Base-by-base conservation (phyloP, 176 grass and related monocot genomes). In the Aegilops longissima region DNA sequence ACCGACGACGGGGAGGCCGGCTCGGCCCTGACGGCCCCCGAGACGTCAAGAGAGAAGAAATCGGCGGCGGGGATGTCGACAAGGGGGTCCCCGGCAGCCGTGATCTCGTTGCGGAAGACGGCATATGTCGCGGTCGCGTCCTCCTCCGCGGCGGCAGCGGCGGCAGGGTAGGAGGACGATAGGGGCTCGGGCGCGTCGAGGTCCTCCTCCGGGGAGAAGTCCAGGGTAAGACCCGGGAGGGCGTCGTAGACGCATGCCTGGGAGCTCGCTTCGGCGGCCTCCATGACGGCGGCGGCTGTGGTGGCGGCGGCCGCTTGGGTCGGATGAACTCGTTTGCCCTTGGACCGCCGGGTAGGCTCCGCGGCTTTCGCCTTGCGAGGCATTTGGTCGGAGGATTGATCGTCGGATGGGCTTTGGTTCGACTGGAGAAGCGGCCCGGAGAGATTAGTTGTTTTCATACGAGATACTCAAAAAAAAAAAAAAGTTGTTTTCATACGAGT, bases 21-120 rank as follows among this genome's bases (percentile, higher is more conserved):
- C 17, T 82, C 62, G 23, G 14, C 45, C 11, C 81, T 71, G 25
- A 27, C 76, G 20, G 34, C 27, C 36, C 29, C 77, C 9, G 80
- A 82, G 16, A 93, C 87, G 54, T 97, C 85, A 12, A 99, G 97
- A 31, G 94, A 94, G 85, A 97, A 96, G 92, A 94, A 99, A 27
- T 96, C 92, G 4, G 82, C 25, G 0, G 82, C 82, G 25, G 92
- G 86, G 74, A 94, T 80, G 77, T 93, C 92, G 1, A 3, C 72
- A 16, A 83, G 42, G 45, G 79, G 45, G n/a, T 86, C 92, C 20
- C 80, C 87, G 9, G 66, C 71, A 78, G 89, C 92, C 16, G 85
- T 94, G 17, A 99, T 94, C 89, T 94, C 88, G 77, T 93, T 97
- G 52, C 97, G 92, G 84, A 91, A 97, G 16, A 99, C 94, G 21